These are phyloP conservation scores for Coemansia sp. DNA, from an alignment of 192 early-diverging fungal species.

Conservation along the genomic window DNA sequence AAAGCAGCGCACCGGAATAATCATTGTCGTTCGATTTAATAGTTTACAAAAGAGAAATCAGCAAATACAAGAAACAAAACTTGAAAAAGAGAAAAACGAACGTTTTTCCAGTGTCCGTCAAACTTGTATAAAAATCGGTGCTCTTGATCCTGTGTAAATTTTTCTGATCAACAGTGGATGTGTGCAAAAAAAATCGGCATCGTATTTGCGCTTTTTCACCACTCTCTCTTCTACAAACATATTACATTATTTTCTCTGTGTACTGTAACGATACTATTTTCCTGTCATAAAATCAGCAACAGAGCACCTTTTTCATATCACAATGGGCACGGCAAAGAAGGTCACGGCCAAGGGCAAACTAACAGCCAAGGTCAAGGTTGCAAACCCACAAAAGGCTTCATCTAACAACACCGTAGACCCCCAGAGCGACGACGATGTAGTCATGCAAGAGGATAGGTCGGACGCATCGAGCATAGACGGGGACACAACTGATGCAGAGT, in stretches of 20 bases:
- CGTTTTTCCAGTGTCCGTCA: neutral
- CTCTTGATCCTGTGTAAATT: neutral
- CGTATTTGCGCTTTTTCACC: neutral
- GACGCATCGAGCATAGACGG: constrained; percentile 13
- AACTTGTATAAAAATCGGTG: neutral
- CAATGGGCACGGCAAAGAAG: neutral
- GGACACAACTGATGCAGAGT: constrained; percentile 24
- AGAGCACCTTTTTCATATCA: neutral
- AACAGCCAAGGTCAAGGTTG: constrained; percentile 11
- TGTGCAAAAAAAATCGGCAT: neutral
- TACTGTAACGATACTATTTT: constrained; percentile 5
- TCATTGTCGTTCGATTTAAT: constrained; percentile 67
- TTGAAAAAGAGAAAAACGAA: constrained; percentile 5
- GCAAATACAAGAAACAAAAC: neutral
- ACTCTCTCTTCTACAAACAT: neutral
- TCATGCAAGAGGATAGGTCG: constrained; percentile 2
- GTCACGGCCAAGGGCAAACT: constrained; percentile 11
- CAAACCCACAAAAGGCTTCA: neutral
- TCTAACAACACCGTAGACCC: neutral
- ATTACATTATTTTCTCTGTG: constrained; percentile 1
- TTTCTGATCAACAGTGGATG: neutral
- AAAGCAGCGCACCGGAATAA: constrained; percentile 98
- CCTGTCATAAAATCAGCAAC: neutral
- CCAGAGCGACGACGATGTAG: constrained; percentile 1
- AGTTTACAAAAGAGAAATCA: neutral